A percentile compares a stretch with the other conserved stretches of the same genome.
Evolutionary conservation across 225 moss, liverwort and hornwort genomes (phyloP).

Genomic region (Ulota crispa): DNA sequence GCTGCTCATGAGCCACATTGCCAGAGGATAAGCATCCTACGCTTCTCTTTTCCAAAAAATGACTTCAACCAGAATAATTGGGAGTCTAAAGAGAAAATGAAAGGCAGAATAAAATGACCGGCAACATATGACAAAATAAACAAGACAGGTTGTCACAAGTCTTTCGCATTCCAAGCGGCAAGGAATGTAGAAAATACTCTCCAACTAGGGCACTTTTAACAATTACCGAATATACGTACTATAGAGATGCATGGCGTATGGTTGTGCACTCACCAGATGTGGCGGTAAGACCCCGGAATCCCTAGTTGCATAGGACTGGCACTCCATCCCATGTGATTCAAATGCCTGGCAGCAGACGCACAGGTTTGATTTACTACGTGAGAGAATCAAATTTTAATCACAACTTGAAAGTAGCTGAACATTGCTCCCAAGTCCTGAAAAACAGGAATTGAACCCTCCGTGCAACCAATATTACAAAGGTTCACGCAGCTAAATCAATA

Average conservation of each 20-base stretch:
- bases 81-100: not conserved
- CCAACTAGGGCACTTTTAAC: not conserved
- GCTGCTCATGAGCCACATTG: constrained; percentile 27
- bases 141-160: constrained; percentile 6
- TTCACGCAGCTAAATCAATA: constrained; percentile 9
- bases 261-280: constrained; percentile 56
- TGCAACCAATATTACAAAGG: not conserved
- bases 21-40: constrained; percentile 5
- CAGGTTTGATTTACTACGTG: not conserved
- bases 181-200: not conserved
- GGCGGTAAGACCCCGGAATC: constrained; percentile 74
- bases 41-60: constrained; percentile 3
- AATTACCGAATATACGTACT: not conserved
- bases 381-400: not conserved
- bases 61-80: not conserved
- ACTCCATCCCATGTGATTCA: constrained; percentile 49
- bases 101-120: not conserved
- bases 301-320: constrained; percentile 60
- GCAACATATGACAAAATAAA: not conserved
- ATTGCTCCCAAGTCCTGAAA: not conserved
- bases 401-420: not conserved
- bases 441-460: not conserved
- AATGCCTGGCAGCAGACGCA: constrained; percentile 32
- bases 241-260: not conserved
- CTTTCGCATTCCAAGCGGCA: constrained; percentile 3